A percentile compares a stretch with the other conserved stretches of the same genome.
Conservation (phyloP, 805 yeast species). For the Ogataea paraovalis region DNA sequence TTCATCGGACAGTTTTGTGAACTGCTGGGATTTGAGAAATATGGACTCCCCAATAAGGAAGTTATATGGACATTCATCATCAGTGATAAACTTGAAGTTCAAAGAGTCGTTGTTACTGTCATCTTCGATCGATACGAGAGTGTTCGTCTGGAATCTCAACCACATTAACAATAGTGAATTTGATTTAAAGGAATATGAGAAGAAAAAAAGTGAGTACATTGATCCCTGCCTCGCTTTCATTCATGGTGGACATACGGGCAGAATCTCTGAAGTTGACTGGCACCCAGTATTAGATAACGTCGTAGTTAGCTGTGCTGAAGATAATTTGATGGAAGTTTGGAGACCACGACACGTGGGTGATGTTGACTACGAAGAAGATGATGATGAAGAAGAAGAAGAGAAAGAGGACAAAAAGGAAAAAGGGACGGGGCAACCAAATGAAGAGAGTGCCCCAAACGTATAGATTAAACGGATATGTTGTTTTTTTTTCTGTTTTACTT, state of each 20-base stretch:
- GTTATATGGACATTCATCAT: constrained; percentile 61
- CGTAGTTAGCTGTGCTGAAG: constrained; percentile 69
- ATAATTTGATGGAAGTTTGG: constrained; percentile 74
- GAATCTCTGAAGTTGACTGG: constrained; percentile 64
- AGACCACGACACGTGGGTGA: constrained; percentile 50
- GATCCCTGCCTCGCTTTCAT: constrained; percentile 77
- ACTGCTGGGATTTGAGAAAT: constrained; percentile 72
- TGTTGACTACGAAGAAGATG: constrained; percentile 36
- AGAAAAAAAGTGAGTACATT: constrained; percentile 49
- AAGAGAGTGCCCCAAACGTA: not conserved
- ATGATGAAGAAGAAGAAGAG: constrained; percentile 26
- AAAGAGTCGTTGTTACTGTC: constrained; percentile 47
- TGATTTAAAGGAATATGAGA: constrained; percentile 48
- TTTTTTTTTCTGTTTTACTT: not conserved
- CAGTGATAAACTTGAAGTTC: constrained; percentile 56
- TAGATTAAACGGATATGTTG: no score
- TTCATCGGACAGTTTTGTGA: constrained; percentile 70
- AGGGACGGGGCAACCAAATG: no score
- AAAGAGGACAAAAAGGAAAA: constrained; percentile 29
- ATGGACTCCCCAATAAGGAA: constrained; percentile 54
- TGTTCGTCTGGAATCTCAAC: constrained; percentile 70
- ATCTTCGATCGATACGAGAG: constrained; percentile 62
- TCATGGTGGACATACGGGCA: constrained; percentile 83
- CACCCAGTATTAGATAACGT: constrained; percentile 58
- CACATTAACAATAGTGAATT: constrained; percentile 54